phyloP scores from a whole-genome alignment of 2,329 filamentous ascomycete genomes.

The Talaromyces sp. region DNA sequence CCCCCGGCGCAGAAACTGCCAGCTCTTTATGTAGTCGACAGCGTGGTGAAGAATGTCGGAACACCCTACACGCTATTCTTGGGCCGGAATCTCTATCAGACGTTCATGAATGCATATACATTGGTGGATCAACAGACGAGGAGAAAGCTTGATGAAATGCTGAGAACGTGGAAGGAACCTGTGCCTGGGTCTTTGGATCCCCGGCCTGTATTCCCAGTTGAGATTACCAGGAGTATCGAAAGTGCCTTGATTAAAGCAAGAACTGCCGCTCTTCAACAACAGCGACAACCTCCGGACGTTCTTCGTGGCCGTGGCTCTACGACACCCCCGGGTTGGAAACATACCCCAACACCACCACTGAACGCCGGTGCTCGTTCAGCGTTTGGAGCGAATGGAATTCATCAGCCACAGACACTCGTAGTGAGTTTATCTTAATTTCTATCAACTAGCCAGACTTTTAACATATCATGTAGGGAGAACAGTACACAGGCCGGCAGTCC shows the following conservation, averaged over 20 bases:
- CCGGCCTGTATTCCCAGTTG: slow-evolving; percentile 83
- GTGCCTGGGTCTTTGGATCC: slow-evolving; percentile 89
- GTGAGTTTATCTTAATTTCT: slow-evolving; percentile 12
- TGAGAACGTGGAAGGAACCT: slow-evolving; percentile 96
- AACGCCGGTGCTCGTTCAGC: slow-evolving; percentile 35
- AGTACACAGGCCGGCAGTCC: slow-evolving; percentile 14
- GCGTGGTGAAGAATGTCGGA: slow-evolving; percentile 96
- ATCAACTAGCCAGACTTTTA: neutral
- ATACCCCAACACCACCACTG: slow-evolving; percentile 67
- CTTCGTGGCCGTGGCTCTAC: slow-evolving; percentile 47
- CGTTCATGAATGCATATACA: slow-evolving; percentile 94
- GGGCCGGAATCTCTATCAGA: slow-evolving; percentile 82
- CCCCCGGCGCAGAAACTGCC: slow-evolving; percentile 85
- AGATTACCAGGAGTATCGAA: slow-evolving; percentile 86
- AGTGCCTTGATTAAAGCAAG: slow-evolving; percentile 84
- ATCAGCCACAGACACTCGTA: slow-evolving; percentile 17
- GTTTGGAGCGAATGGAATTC: slow-evolving; percentile 27
- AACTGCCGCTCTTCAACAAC: slow-evolving; percentile 48
- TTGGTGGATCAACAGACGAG: slow-evolving; percentile 78
- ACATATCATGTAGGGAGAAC: slow-evolving; percentile 14
- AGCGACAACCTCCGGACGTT: slow-evolving; percentile 48
- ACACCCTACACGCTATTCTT: slow-evolving; percentile 96
- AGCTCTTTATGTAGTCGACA: slow-evolving; percentile 95
- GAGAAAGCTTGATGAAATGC: slow-evolving; percentile 91
- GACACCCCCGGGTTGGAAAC: slow-evolving; percentile 58